Conservation (phyloP, 352 stramenopile species). For the Pythium aphanidermatum region DNA sequence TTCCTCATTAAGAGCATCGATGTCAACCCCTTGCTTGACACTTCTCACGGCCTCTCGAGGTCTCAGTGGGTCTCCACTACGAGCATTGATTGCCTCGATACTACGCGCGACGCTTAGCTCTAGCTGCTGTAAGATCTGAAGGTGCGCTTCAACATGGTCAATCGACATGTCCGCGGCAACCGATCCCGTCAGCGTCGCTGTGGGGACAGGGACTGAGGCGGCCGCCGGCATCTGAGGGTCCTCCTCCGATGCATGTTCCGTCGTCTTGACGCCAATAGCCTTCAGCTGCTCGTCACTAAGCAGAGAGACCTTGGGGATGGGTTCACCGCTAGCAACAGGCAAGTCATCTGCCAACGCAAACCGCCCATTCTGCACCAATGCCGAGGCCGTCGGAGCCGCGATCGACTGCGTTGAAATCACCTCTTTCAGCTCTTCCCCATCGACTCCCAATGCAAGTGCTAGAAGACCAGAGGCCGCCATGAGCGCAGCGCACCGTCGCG, state of each 20-base stretch:
- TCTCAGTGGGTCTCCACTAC: slow-evolving; percentile 20
- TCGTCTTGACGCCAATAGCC: slow-evolving; percentile 20
- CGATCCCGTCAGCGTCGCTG: slow-evolving; percentile 5
- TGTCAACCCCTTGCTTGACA: slow-evolving; percentile 3
- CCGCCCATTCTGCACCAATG: neutral
- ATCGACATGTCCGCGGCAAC: slow-evolving; percentile 50
- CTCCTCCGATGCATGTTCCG: no score
- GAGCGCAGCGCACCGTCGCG: no score
- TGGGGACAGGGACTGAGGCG: neutral
- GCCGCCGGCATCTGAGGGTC: neutral
- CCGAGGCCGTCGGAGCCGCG: neutral
- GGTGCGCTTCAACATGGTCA: slow-evolving; percentile 68
- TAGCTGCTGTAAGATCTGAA: slow-evolving; percentile 67
- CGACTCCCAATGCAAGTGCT: no score
- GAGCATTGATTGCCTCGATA: slow-evolving; percentile 37
- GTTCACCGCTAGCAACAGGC: slow-evolving; percentile 5
- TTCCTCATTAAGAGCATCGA: slow-evolving; percentile 29
- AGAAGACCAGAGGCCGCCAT: no score
- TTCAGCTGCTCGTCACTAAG: slow-evolving; percentile 23
- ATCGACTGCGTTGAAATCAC: neutral
- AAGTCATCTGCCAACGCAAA: slow-evolving; percentile 17
- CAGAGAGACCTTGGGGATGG: slow-evolving; percentile 10
- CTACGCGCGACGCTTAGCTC: slow-evolving; percentile 64
- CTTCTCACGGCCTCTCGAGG: slow-evolving; percentile 7
- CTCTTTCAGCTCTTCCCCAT: neutral